Evolutionary conservation across 2,329 filamentous ascomycete species (phyloP), one percentile per base, ranked within the genome.

Genomic region (Parastagonospora avenae): DNA sequence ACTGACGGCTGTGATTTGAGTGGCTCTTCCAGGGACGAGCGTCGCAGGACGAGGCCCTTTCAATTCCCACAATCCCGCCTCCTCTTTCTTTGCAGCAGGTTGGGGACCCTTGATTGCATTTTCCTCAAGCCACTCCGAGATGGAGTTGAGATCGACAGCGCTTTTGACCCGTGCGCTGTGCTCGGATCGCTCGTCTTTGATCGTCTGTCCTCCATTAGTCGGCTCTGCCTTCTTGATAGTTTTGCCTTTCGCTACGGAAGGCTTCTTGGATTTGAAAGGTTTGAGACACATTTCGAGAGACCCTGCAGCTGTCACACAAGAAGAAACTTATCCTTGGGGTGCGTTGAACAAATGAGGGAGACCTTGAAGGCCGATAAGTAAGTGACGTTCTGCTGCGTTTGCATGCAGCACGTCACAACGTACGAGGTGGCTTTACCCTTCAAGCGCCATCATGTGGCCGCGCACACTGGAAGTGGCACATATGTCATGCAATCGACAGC

Each of bases 181-280:
- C 1, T 30, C 5, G n/a, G 27, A 0, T 1, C 8, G 14, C n/a
- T 9, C 8, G 30, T 27, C 29, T 16, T 36, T 11, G 1, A 33
- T 19, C 10, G 3, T 4, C 8, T 8, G 30, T 1, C 19, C 32
- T 7, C 8, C 31, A 7, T 35, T 15, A 4, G 4, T 8, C 3
- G 8, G 30, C 7, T 44, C 38, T 12, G 41, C 1, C 24, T 45
- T 51, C 16, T 49, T 57, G 38, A 54, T 43, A n/a, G 39, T 51
- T 4, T 44, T 48, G 9, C 33, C 32, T 7, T 45, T 57, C 2
- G 29, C 6, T 10, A 16, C 19, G 4, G 15, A 12, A 8, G 15
- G 12, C 3, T 33, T 30, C 19, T 33, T 51, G 2, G 28, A 41
- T 24, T 32, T 57, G 38, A 48, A 29, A 10, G 39, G 11, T 11